A percentile compares a stretch with the other conserved stretches of the same genome.
phyloP scores from a whole-genome alignment of 2,329 filamentous ascomycete genomes.

The Pyrenophora seminiperda region DNA sequence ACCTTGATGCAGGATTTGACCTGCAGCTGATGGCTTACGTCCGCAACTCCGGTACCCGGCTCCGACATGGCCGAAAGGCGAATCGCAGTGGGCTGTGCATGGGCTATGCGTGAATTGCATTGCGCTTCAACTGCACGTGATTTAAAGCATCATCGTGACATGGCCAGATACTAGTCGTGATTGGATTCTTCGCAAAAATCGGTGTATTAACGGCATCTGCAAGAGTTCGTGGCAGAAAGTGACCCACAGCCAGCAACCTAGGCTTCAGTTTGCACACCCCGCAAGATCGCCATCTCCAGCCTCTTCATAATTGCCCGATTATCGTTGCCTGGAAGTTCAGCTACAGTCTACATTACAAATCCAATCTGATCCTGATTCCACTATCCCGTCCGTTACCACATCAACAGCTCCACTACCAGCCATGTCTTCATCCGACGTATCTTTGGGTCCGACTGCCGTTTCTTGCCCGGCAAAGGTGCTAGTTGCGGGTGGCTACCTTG shows the following conservation, averaged over 20 bases:
- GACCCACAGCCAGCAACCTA: conserved; percentile 19
- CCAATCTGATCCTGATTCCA: conserved; percentile 3
- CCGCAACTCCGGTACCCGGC: conserved; percentile 14
- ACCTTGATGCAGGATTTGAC: conserved; percentile 21
- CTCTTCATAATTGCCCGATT: conserved; percentile 23
- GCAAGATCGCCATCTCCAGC: conserved; percentile 22
- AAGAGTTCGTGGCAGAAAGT: conserved; percentile 13
- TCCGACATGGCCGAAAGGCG: conserved; percentile 1
- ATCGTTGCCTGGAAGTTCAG: conserved; percentile 20
- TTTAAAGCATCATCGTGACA: conserved; percentile 2
- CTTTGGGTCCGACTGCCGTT: conserved; percentile 53
- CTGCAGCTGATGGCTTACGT: conserved; percentile 28
- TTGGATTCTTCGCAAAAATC: neutral
- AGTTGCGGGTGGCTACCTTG: conserved; percentile 91
- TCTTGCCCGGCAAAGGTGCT: conserved; percentile 97
- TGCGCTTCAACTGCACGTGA: conserved; percentile 17
- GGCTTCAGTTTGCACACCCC: conserved; percentile 18
- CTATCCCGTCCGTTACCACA: conserved; percentile 7
- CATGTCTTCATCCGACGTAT: conserved; percentile 18
- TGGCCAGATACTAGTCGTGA: neutral
- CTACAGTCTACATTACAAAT: conserved; percentile 21
- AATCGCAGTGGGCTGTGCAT: conserved; percentile 7
- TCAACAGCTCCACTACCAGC: conserved; percentile 19
- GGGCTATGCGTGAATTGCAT: conserved; percentile 7
- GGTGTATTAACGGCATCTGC: conserved; percentile 3